A percentile compares a stretch with the other conserved stretches of the same genome.
Conservation (phyloP, 2,329 filamentous ascomycete species). For the Aspergillus sp. region DNA sequence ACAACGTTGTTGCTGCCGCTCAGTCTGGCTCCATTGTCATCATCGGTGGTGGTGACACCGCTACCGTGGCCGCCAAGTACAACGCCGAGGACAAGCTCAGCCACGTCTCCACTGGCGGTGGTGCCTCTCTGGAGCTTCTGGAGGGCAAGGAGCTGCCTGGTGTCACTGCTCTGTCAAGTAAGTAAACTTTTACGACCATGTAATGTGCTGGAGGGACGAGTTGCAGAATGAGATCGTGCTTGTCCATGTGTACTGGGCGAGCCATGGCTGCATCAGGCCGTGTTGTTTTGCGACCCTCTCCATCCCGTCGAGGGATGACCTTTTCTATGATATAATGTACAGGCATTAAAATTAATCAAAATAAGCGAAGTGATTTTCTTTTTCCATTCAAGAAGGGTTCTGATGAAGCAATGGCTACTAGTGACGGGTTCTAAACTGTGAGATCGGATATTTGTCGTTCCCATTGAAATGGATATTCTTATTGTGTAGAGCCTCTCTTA, state of each 20-base stretch:
- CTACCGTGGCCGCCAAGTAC: slow-evolving; percentile 97
- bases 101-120: slow-evolving; percentile 96
- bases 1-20: slow-evolving; percentile 79
- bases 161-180: slow-evolving; percentile 82
- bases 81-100: slow-evolving; percentile 93
- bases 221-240: slow-evolving; percentile 7
- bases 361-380: slow-evolving; percentile 14
- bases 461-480: too few relatives aligned
- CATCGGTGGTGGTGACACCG: slow-evolving; percentile 96
- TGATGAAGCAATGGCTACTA: slow-evolving; percentile 21
- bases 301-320: not conserved
- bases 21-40: slow-evolving; percentile 91
- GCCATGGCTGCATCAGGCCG: too few relatives aligned
- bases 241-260: slow-evolving; percentile 4
- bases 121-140: slow-evolving; percentile 90
- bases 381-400: slow-evolving; percentile 12
- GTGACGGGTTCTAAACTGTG: slow-evolving; percentile 30
- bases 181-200: slow-evolving; percentile 44
- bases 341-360: slow-evolving; percentile 25
- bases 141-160: slow-evolving; percentile 98
- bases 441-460: not conserved
- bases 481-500: too few relatives aligned
- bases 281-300: not conserved
- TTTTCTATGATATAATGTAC: slow-evolving; percentile 32
- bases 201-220: slow-evolving; percentile 1